Evolutionary conservation across 306 rosid species (phyloP), one percentile per base, ranked within the genome.

Genomic region (Begonia masoniana): DNA sequence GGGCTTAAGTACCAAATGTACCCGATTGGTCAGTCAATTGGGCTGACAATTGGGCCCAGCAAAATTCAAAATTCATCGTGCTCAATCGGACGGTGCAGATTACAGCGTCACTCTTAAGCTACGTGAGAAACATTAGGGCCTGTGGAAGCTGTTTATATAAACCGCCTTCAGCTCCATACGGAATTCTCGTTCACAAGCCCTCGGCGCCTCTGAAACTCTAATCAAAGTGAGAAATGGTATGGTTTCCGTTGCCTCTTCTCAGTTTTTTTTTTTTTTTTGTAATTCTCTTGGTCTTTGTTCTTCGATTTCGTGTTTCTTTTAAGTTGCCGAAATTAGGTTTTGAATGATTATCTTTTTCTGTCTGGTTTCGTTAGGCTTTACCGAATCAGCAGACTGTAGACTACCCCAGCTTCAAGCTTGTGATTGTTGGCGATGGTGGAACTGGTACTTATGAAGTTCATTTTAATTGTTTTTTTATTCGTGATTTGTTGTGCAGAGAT

Each of bases 401-500:
- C 16, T 85, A 77, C 63, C 95, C 92, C 0, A 79, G 81, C 69
- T 85, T 85, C 74, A 85, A 85, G 78, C 95, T 85, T 50, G 88
- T 85, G 6, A 68, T 85, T 6, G 95, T 85, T 5, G 95, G 95
- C 1, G 95, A 85, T 48, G 95, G 95, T 36, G 95, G 92, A 67
- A 85, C 95, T 0, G 95, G 95, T 82, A 24, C 39, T 31, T 31
- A 3, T 4, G 39, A 31, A 31, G 39, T 31, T 31, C 39, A 31
- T 31, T 31, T 31, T 31, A 7, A 31, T 31, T 17, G 19, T 31
- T 31, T 31, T 31, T 7, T 31, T 31, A 31, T 31, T 5, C 8
- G 39, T 31, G 39, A 31, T 31, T 31, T 31, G 39, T 31, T 5
- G 39, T 31, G 5, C 39, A 4, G 7, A 31, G 39, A 31, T 3